Evolutionary conservation across 768 basidiomycete species (phyloP), one percentile per base, ranked within the genome.

Genomic region (Lactifluus subvellereus): DNA sequence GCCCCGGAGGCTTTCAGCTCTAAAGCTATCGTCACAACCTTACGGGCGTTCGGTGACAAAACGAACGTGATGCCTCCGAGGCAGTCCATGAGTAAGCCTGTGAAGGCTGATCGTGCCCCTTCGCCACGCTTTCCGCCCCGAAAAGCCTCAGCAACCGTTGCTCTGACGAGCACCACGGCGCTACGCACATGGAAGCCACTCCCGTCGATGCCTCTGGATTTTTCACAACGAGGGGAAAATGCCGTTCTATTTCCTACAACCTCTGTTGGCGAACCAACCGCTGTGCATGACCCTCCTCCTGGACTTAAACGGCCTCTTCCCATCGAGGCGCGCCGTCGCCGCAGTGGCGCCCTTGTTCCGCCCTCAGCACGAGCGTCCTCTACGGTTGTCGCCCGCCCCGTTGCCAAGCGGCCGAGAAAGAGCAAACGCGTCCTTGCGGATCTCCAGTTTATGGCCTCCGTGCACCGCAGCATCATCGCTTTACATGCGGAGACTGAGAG

Each of bases 351-450:
- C 16, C 58, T 64, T 30, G 54, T 60, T n/a, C 62, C 62, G 7
- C 22, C 62, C 27, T 54, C 62, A 5, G 62, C 48, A 8, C 45
- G 58, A 18, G 33, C 62, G 11, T 55, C 48, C 4, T 8, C 53
- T 50, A 33, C 48, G 3, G 40, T 38, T 50, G 54, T 55, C 42
- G 22, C 43, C 14, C 58, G 57, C 9, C 62, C 62, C n/a, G 48
- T 60, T 51, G 47, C 58, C 54, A 67, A 67, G 54, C 64, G 67
- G 45, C 54, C 61, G 47, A 62, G 60, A 30, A 67, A 67, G 51
- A 67, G 65, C 58, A 66, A 50, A 37, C 67, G 54, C 13, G 67
- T 62, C 13, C 60, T 67, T 30, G 67, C 67, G 7, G 67, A 67
- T 27, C 43, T 67, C 32, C 64, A 66, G 49, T 67, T 67, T 43